Conservation (phyloP, 768 basidiomycete genomes). For the Podaxis sp. region DNA sequence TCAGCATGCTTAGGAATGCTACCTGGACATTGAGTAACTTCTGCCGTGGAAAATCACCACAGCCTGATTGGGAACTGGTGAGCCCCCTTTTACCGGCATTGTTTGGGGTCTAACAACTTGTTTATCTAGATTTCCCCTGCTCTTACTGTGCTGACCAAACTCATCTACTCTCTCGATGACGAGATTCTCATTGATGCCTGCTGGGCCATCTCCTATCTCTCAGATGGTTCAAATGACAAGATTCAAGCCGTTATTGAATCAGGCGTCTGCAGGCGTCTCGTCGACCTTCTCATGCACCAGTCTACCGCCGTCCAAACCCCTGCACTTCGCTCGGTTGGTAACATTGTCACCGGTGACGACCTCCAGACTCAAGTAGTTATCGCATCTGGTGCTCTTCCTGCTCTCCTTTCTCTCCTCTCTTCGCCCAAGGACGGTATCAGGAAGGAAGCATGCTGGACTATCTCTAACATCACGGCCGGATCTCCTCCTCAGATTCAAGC, state of each 20-base stretch:
- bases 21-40: constrained; percentile 99
- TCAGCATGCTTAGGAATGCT: constrained; percentile 97
- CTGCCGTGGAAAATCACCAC: constrained; percentile 96
- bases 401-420: constrained; percentile 87
- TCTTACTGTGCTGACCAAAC: constrained; percentile 92
- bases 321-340: constrained; percentile 96
- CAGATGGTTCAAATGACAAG: constrained; percentile 98
- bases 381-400: constrained; percentile 94
- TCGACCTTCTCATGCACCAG: constrained; percentile 94
- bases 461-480: constrained; percentile 97
- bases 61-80: constrained; percentile 97
- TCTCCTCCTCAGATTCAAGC: constrained; percentile 96
- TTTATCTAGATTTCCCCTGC: constrained; percentile 89
- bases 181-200: constrained; percentile 99
- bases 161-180: constrained; percentile 98
- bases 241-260: constrained; percentile 99
- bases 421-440: constrained; percentile 99
- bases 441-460: constrained; percentile 99
- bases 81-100: constrained; percentile 26
- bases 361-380: constrained; percentile 99
- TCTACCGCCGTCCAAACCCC: constrained; percentile 98
- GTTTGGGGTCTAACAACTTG: constrained; percentile 18
- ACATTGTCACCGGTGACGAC: constrained; percentile 99
- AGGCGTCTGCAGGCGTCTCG: constrained; percentile 95
- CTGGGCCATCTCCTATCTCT: constrained; percentile 99